phyloP scores from a whole-genome alignment of 192 early-diverging fungal species.

The Physocladia obscura region DNA sequence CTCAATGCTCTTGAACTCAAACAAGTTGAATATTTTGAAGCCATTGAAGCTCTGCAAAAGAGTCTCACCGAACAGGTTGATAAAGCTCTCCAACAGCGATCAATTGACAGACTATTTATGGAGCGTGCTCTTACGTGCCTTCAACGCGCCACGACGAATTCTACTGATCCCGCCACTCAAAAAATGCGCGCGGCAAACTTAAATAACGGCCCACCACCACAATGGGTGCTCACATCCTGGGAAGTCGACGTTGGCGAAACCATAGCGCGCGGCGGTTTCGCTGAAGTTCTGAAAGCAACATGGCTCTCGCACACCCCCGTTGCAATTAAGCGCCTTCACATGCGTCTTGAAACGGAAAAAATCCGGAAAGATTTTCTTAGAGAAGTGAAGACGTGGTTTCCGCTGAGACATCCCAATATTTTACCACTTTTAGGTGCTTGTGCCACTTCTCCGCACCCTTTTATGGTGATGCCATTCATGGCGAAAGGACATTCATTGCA shows the following conservation, averaged over 20 bases:
- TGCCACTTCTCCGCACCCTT: conserved; percentile 35
- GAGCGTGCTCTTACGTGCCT: conserved; percentile 24
- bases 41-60: conserved; percentile 36
- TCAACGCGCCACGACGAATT: conserved; percentile 11
- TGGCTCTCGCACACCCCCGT: conserved; percentile 38
- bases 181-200: background rate
- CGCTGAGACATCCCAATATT: conserved; percentile 42
- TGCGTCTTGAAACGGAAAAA: conserved; percentile 26
- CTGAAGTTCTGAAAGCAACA: conserved; percentile 34
- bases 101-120: conserved; percentile 31
- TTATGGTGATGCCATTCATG: conserved; percentile 45
- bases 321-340: conserved; percentile 34
- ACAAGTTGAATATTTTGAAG: conserved; percentile 34
- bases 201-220: background rate
- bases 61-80: conserved; percentile 18
- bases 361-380: conserved; percentile 31
- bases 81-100: background rate
- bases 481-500: conserved; percentile 26
- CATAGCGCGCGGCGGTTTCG: conserved; percentile 40
- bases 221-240: conserved; percentile 38
- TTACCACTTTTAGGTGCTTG: conserved; percentile 45
- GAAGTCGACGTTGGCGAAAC: conserved; percentile 36
- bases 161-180: conserved; percentile 1
- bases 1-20: conserved; percentile 30
- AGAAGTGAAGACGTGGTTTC: conserved; percentile 38